Conservation (phyloP, 2,329 filamentous ascomycete species). For the Diaporthe eres region DNA sequence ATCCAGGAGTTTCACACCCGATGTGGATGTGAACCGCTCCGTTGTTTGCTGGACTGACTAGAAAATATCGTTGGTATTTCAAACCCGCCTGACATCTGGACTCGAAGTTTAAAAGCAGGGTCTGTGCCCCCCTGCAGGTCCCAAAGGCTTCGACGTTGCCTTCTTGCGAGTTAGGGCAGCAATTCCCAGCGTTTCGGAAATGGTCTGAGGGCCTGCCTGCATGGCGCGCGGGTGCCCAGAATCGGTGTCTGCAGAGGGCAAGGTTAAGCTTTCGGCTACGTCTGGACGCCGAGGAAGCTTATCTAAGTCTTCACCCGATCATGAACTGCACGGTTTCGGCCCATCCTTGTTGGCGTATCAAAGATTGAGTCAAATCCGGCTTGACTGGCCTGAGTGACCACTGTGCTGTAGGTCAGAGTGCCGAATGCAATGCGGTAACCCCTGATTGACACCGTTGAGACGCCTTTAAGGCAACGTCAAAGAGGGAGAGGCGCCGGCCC, state of each 20-base stretch:
- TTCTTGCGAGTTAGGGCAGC: not conserved
- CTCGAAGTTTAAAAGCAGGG: conserved; percentile 1
- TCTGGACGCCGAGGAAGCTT: conserved; percentile 35
- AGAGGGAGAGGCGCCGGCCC: conserved; percentile 1
- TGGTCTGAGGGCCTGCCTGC: conserved; percentile 17
- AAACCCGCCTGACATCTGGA: conserved; percentile 28
- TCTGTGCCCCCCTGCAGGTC: conserved; percentile 15
- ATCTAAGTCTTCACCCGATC: conserved; percentile 19
- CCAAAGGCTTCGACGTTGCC: not conserved
- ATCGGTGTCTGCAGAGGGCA: not conserved
- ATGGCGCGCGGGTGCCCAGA: conserved; percentile 9
- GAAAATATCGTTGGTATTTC: conserved; percentile 23
- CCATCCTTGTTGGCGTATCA: conserved; percentile 32
- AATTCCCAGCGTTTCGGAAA: conserved; percentile 19
- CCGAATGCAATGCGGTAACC: not conserved
- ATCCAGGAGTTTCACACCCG: not conserved
- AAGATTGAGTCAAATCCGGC: conserved; percentile 6
- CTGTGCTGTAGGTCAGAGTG: not conserved
- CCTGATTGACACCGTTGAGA: conserved; percentile 25
- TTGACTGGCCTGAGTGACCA: not conserved
- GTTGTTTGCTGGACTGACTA: not conserved
- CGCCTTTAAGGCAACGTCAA: not conserved
- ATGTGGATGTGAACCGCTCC: no score
- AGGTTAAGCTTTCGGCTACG: conserved; percentile 17
- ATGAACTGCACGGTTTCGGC: conserved; percentile 21